Evolutionary conservation across 75 land plant genomes (phyloP).

Genomic region (Gnetum montanum): DNA sequence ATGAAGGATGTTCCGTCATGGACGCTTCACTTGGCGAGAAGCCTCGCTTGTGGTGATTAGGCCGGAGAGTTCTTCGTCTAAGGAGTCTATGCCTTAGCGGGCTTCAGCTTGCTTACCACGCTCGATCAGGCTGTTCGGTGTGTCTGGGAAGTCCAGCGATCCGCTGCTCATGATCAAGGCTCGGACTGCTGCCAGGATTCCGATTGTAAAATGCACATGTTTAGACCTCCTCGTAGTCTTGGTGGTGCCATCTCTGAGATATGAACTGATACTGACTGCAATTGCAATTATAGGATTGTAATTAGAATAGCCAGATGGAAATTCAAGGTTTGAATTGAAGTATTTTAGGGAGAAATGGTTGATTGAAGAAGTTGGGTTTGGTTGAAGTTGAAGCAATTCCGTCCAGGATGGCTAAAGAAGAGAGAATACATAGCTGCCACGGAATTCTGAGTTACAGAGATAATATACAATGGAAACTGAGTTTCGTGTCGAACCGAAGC

Average conservation of each 20-base stretch:
- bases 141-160: conserved; percentile 49
- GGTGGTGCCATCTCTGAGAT: conserved; percentile 44
- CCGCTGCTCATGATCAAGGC: conserved; percentile 61
- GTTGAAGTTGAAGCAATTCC: no score
- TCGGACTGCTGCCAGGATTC: conserved; percentile 55
- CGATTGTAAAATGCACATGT: no score
- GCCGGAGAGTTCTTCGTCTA: conserved; percentile 48
- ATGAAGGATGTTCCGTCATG: conserved; percentile 52
- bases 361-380: no score
- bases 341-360: no score
- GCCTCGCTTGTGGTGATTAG: conserved; percentile 50
- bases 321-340: no score
- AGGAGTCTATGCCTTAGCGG: conserved; percentile 8
- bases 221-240: conserved; percentile 26
- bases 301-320: no score
- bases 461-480: no score
- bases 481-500: no score
- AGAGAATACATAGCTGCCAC: no score
- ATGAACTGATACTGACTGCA: conserved; percentile 57
- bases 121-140: conserved; percentile 78
- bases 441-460: no score
- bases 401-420: no score
- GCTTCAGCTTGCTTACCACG: conserved; percentile 40
- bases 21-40: conserved; percentile 38
- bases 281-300: no score